Conservation (phyloP, 139 green algal species). For the Ettlia oleoabundans region DNA sequence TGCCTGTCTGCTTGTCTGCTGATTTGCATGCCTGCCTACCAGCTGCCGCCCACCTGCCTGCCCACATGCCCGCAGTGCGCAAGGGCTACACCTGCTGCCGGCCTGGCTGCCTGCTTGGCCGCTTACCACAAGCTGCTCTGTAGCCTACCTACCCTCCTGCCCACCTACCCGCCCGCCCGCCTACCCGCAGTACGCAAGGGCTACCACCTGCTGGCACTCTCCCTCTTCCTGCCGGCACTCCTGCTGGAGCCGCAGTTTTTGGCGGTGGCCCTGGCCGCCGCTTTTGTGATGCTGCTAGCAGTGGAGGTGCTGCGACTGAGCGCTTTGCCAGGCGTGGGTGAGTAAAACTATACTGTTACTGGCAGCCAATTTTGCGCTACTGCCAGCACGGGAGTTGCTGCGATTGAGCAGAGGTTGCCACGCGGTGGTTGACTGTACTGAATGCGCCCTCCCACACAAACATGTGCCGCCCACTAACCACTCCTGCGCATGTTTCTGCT, state of each 20-base stretch:
- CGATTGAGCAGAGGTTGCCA: conserved; percentile 23
- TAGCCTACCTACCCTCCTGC: conserved; percentile 35
- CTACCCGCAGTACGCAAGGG: conserved; percentile 65
- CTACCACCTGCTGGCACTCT: conserved; percentile 79
- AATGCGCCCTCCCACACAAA: background rate
- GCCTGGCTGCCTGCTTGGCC: background rate
- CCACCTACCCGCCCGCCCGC: conserved; percentile 19
- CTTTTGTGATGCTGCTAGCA: conserved; percentile 54
- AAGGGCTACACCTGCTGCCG: too few species aligned
- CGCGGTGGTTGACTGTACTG: background rate
- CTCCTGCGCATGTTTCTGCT: too few species aligned
- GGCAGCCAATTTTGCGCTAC: conserved; percentile 52
- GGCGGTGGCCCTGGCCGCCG: conserved; percentile 58
- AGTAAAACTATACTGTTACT: too few species aligned
- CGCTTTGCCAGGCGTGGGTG: conserved; percentile 44
- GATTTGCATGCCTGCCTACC: too few species aligned
- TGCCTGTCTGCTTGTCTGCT: too few species aligned
- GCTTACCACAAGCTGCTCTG: too few species aligned
- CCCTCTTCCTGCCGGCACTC: conserved; percentile 78
- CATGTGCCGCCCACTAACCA: too few species aligned
- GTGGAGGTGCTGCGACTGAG: conserved; percentile 55
- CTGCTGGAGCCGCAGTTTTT: conserved; percentile 73
- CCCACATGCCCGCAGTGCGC: background rate
- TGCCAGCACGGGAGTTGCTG: conserved; percentile 60
- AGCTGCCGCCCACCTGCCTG: too few species aligned